Evolutionary conservation across 208 protist genomes (phyloP).

Genomic region (Acanthamoeba polyphaga): DNA sequence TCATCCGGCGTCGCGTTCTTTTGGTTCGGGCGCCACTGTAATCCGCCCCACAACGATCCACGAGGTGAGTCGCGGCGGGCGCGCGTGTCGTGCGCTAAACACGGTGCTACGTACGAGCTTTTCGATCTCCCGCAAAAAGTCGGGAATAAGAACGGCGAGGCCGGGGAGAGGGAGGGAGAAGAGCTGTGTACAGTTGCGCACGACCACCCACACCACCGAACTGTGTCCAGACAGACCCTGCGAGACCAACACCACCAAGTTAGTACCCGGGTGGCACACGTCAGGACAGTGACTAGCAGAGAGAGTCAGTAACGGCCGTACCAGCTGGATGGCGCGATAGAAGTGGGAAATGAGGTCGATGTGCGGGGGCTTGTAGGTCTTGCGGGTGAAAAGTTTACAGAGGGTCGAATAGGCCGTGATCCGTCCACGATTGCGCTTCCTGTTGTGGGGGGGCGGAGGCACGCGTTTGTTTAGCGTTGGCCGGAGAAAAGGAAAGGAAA

Average conservation of each 20-base stretch:
- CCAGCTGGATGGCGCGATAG: constrained; percentile 54
- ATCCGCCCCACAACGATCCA: background rate
- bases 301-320: background rate
- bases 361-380: constrained; percentile 49
- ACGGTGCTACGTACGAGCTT: constrained; percentile 50
- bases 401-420: constrained; percentile 71
- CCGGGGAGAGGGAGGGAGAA: constrained; percentile 72
- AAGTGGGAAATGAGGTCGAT: constrained; percentile 69
- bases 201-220: constrained; percentile 69
- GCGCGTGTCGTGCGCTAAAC: too few species aligned
- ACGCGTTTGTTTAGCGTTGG: background rate
- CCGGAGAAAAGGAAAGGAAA: background rate
- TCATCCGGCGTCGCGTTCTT: constrained; percentile 74
- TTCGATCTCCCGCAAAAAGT: constrained; percentile 74
- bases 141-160: constrained; percentile 63
- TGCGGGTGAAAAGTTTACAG: constrained; percentile 72
- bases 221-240: constrained; percentile 28
- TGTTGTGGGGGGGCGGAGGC: background rate
- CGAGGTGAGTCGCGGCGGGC: too few species aligned
- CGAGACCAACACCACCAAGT: background rate
- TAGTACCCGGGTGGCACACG: background rate
- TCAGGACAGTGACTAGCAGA: background rate
- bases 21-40: constrained; percentile 58
- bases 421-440: constrained; percentile 67
- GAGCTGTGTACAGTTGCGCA: constrained; percentile 70